These are phyloP conservation scores for Oropetium thomaeum DNA, from an alignment of 176 grass and related monocot species.

Conservation along the genomic window DNA sequence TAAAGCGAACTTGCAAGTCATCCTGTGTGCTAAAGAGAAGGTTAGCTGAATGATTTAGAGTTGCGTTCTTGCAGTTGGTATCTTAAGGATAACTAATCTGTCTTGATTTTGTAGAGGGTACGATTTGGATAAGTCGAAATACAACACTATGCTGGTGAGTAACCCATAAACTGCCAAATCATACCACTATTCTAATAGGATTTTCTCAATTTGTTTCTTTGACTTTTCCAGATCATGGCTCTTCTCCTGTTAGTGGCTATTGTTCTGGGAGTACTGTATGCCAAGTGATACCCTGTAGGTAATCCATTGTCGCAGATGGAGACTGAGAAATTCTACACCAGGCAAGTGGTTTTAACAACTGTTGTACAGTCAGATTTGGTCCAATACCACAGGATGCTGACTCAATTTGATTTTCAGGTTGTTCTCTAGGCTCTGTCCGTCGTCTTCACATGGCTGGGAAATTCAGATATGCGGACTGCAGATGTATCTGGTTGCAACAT, in stretches of 20 bases:
- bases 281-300: constrained; percentile 23
- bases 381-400: background rate
- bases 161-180: background rate
- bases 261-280: constrained; percentile 49
- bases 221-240: constrained; percentile 49
- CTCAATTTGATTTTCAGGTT: background rate
- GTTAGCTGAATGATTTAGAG: constrained; percentile 39
- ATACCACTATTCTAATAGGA: background rate
- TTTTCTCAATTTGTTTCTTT: constrained; percentile 25
- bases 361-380: background rate
- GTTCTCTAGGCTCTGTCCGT: background rate
- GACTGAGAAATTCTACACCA: background rate
- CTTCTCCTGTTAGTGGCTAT: constrained; percentile 59
- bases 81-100: constrained; percentile 1
- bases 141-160: constrained; percentile 65
- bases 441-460: background rate
- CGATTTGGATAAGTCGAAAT: constrained; percentile 50
- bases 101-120: constrained; percentile 47
- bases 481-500: background rate
- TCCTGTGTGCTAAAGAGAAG: constrained; percentile 75
- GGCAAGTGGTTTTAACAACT: background rate
- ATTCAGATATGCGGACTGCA: background rate
- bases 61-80: constrained; percentile 9
- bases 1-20: constrained; percentile 67
- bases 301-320: background rate